Conservation (phyloP, 1,139 yeast genomes). For the Blastobotrys apis region DNA sequence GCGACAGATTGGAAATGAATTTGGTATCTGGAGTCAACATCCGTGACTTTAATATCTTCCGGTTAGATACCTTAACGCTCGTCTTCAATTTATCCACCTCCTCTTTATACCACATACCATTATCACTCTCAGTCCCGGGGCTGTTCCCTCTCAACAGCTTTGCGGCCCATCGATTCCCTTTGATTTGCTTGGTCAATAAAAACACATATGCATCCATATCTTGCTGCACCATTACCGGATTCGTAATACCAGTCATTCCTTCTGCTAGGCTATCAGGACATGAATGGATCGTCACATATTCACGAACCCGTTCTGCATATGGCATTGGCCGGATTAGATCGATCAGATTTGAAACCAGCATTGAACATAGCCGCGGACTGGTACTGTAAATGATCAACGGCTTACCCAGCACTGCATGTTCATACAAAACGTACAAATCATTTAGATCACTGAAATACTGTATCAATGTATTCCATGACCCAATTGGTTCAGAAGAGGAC, state of each 20-base stretch:
- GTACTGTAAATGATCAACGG: conserved; percentile 28
- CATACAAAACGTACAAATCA: conserved; percentile 29
- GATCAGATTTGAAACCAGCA: conserved; percentile 25
- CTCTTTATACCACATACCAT: conserved; percentile 10
- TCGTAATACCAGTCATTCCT: conserved; percentile 29
- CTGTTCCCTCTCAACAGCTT: conserved; percentile 7
- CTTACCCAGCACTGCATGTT: conserved; percentile 24
- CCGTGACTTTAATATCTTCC: conserved; percentile 16
- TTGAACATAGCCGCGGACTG: conserved; percentile 28
- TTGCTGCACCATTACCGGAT: conserved; percentile 24
- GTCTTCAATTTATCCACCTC: conserved; percentile 11
- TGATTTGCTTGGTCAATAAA: conserved; percentile 10
- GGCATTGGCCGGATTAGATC: conserved; percentile 29
- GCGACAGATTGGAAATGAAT: conserved; percentile 18
- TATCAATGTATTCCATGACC: conserved; percentile 12
- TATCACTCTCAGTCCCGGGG: background rate
- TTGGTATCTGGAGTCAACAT: conserved; percentile 22
- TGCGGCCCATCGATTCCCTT: conserved; percentile 6
- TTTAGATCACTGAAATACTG: conserved; percentile 17
- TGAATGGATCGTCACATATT: conserved; percentile 30
- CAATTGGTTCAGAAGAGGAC: conserved; percentile 10
- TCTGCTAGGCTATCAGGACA: conserved; percentile 16
- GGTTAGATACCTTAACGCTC: conserved; percentile 12
- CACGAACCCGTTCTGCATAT: conserved; percentile 23
- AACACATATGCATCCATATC: conserved; percentile 13